phyloP scores from a whole-genome alignment of 345 rosid species.

The Pugionium dolabratum region DNA sequence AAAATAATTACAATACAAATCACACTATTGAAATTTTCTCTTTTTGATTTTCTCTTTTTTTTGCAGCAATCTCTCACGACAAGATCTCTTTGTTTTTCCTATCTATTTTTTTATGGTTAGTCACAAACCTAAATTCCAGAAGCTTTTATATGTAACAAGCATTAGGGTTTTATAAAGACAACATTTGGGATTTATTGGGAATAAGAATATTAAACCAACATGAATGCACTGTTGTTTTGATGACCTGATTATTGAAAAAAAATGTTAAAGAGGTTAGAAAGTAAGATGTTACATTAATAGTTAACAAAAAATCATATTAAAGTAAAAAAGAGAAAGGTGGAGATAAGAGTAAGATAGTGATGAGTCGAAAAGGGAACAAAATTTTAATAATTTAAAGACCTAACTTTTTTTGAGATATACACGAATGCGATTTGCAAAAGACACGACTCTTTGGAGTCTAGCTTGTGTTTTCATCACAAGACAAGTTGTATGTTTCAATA shows the following conservation, averaged over 20 bases:
- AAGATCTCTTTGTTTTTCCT: too few relatives aligned
- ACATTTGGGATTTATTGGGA: too few relatives aligned
- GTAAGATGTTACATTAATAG: not conserved
- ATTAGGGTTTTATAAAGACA: too few relatives aligned
- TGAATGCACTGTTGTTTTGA: not conserved
- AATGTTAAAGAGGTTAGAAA: not conserved
- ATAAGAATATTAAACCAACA: too few relatives aligned
- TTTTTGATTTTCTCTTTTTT: too few relatives aligned
- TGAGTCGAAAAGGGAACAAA: slow-evolving; percentile 35
- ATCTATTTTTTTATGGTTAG: too few relatives aligned
- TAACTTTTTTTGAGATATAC: slow-evolving; percentile 23
- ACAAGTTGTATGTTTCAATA: slow-evolving; percentile 29
- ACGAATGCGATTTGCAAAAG: slow-evolving; percentile 34
- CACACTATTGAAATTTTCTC: too few relatives aligned
- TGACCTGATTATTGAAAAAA: slow-evolving; percentile 15
- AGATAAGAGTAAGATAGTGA: slow-evolving; percentile 39
- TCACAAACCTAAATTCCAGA: too few relatives aligned
- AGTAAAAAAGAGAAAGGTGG: not conserved
- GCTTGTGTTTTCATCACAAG: slow-evolving; percentile 33
- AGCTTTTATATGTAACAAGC: too few relatives aligned
- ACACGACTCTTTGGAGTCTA: slow-evolving; percentile 39
- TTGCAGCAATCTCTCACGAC: too few relatives aligned
- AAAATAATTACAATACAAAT: not conserved
- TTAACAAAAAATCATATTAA: not conserved
- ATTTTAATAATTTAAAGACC: slow-evolving; percentile 36